Evolutionary conservation across 1,284 basidiomycete genomes (phyloP).

Genomic region (Butyriboletus appendiculatus): DNA sequence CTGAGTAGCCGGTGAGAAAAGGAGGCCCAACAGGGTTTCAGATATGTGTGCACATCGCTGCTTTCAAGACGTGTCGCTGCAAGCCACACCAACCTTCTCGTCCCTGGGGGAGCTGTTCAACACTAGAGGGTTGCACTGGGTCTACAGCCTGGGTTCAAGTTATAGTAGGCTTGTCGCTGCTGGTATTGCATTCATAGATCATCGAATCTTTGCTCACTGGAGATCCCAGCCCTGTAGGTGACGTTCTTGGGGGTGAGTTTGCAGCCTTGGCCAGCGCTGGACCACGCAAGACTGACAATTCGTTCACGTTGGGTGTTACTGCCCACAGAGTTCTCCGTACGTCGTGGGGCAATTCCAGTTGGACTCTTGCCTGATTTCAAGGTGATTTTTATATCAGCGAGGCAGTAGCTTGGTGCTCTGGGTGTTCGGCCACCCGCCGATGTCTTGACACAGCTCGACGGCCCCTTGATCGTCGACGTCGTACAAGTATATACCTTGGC

Average conservation of each 20-base stretch:
- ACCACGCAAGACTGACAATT: neutral
- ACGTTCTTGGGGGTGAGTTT: constrained; percentile 50
- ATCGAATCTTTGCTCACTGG: neutral
- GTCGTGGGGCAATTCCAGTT: neutral
- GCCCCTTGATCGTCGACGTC: constrained; percentile 61
- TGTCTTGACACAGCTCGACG: constrained; percentile 50
- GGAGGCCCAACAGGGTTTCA: neutral
- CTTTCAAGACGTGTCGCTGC: neutral
- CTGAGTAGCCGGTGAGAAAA: neutral
- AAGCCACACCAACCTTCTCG: neutral
- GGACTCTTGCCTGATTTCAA: neutral
- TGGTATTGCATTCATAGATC: neutral
- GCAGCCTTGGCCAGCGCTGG: neutral
- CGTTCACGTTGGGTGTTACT: constrained; percentile 49
- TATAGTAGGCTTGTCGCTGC: constrained; percentile 66
- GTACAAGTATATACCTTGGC: constrained; percentile 69
- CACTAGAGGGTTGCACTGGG: neutral
- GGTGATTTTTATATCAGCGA: neutral
- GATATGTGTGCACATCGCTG: neutral
- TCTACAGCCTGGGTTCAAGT: constrained; percentile 37
- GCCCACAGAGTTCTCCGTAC: constrained; percentile 57
- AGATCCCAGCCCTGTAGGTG: constrained; percentile 58
- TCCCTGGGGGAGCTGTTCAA: neutral
- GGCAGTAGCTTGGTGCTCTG: constrained; percentile 69
- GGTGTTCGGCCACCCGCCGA: constrained; percentile 66